These are phyloP conservation scores for Kluyveromyces wickerhamii DNA, from an alignment of 805 yeast species.

Conservation along the genomic window DNA sequence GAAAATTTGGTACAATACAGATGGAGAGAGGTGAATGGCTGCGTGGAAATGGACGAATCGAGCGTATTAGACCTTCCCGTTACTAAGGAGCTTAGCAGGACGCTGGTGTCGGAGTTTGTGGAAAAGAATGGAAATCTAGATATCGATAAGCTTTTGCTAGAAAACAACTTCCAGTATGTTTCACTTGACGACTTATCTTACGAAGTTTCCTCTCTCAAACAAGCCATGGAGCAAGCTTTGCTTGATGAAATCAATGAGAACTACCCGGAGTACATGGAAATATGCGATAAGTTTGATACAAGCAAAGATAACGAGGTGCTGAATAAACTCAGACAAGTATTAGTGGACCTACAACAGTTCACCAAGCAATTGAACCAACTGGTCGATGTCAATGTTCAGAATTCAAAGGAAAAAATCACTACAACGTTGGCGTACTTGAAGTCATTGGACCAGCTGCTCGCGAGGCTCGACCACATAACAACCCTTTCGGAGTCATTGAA, in stretches of 20 bases:
- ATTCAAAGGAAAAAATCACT: slow-evolving; percentile 17
- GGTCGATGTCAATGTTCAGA: slow-evolving; percentile 15
- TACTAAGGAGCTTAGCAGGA: slow-evolving; percentile 22
- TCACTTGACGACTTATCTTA: slow-evolving; percentile 25
- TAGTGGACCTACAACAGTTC: slow-evolving; percentile 19
- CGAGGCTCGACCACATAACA: slow-evolving; percentile 14
- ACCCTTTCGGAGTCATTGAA: slow-evolving; percentile 10
- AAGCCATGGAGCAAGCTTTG: slow-evolving; percentile 19
- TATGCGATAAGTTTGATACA: slow-evolving; percentile 17
- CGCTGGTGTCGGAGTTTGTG: slow-evolving; percentile 19
- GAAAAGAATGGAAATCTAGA: slow-evolving; percentile 16
- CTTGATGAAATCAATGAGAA: slow-evolving; percentile 20
- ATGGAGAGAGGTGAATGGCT: too few species aligned
- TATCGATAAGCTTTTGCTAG: slow-evolving; percentile 23
- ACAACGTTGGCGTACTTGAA: slow-evolving; percentile 24
- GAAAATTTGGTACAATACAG: too few species aligned
- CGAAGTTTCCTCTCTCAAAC: slow-evolving; percentile 19
- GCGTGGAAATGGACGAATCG: slow-evolving; percentile 19
- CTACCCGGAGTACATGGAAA: slow-evolving; percentile 20
- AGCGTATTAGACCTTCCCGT: slow-evolving; percentile 22
- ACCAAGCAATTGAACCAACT: slow-evolving; percentile 15
- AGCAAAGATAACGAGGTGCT: slow-evolving; percentile 8
- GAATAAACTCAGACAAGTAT: slow-evolving; percentile 18
- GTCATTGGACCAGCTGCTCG: slow-evolving; percentile 18
- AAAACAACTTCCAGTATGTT: slow-evolving; percentile 27